Evolutionary conservation across 2,329 filamentous ascomycete genomes (phyloP).

Genomic region (Bipolaris oryzae): DNA sequence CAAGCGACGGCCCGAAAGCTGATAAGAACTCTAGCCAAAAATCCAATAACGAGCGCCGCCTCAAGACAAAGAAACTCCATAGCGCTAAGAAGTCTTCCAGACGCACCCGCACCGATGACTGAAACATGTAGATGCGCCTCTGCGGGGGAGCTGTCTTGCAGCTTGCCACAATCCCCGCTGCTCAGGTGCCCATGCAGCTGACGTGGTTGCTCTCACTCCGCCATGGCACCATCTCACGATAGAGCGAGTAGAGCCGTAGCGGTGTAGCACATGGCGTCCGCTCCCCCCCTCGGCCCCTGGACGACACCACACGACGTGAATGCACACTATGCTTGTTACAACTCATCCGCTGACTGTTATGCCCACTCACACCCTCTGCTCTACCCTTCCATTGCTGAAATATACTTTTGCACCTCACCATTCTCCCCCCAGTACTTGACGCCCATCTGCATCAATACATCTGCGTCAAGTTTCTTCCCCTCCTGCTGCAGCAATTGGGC

Average conservation of each 20-base stretch:
- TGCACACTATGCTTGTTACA: conserved; percentile 30
- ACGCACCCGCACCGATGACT: conserved; percentile 48
- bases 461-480: conserved; percentile 37
- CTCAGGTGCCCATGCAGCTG: conserved; percentile 20
- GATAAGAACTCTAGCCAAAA: conserved; percentile 54
- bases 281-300: conserved; percentile 23
- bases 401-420: conserved; percentile 35
- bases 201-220: conserved; percentile 24
- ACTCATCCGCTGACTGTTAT: conserved; percentile 13
- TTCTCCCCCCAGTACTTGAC: conserved; percentile 40
- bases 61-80: conserved; percentile 65
- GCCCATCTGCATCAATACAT: conserved; percentile 31
- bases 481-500: conserved; percentile 31
- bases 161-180: conserved; percentile 10
- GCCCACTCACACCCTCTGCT: conserved; percentile 1
- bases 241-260: conserved; percentile 23
- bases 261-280: conserved; percentile 26
- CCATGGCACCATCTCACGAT: conserved; percentile 20
- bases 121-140: conserved; percentile 15
- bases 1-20: conserved; percentile 24
- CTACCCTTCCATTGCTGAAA: conserved; percentile 32
- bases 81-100: conserved; percentile 66
- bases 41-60: conserved; percentile 62
- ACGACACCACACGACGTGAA: conserved; percentile 11
- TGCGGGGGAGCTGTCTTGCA: conserved; percentile 18